These are phyloP conservation scores for Saccharum spontaneum DNA, from an alignment of 176 grass and related monocot genomes.

Conservation along the genomic window DNA sequence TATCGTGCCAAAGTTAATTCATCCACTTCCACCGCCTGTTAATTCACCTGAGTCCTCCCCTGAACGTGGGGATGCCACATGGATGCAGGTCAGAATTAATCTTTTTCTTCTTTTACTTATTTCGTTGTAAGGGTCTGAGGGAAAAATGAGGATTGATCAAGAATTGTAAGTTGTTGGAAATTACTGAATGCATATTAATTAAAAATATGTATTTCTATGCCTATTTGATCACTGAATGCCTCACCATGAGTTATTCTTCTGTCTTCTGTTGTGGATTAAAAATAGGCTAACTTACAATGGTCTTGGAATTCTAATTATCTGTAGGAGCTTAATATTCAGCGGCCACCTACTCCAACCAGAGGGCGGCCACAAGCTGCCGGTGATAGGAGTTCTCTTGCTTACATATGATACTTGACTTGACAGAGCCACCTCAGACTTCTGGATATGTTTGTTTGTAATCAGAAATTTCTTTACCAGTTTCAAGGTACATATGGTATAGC, in stretches of 20 bases:
- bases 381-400: slow-evolving; percentile 97
- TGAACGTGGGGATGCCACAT: slow-evolving; percentile 79
- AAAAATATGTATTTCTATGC: not conserved
- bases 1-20: slow-evolving; percentile 90
- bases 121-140: not conserved
- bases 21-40: slow-evolving; percentile 93
- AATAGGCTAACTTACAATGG: not conserved
- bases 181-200: too few relatives aligned
- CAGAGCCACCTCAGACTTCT: slow-evolving; percentile 3
- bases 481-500: slow-evolving; percentile 57
- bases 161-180: too few relatives aligned
- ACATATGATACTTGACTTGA: slow-evolving; percentile 60
- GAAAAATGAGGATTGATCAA: not conserved
- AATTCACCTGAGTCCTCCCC: slow-evolving; percentile 93
- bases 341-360: slow-evolving; percentile 96
- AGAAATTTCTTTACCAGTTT: slow-evolving; percentile 36
- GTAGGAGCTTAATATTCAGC: slow-evolving; percentile 97
- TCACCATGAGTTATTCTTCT: not conserved
- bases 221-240: not conserved
- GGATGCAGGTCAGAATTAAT: slow-evolving; percentile 84
- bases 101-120: slow-evolving; percentile 10
- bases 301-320: slow-evolving; percentile 10
- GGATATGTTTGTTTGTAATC: slow-evolving; percentile 40
- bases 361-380: slow-evolving; percentile 84
- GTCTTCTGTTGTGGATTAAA: not conserved